Evolutionary conservation across 2,329 filamentous ascomycete species (phyloP), one percentile per base, ranked within the genome.

Genomic region (Botryotinia convoluta): DNA sequence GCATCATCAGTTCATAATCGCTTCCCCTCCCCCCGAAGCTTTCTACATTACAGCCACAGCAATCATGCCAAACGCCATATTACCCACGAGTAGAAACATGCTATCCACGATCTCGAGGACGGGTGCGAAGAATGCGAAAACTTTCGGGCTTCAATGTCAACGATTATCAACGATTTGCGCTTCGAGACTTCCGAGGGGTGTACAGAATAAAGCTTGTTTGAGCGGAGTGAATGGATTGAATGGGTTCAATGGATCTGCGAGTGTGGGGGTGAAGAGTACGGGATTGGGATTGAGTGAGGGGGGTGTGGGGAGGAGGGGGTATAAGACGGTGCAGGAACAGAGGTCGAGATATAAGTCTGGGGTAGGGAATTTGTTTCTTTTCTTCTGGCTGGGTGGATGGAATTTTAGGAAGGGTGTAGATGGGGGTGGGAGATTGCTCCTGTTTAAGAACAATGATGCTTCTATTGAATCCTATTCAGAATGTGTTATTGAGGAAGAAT

Each of bases 241-340:
- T 35, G 54, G 5, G 9, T 48, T 57, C 6, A 57, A 26, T 39
- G 32, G 2, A 1, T 51, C 39, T 14, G 42, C n/a, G 29, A 48
- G 42, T n/a, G 29, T 4, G 14, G 8, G 20, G 18, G 20, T 71
- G 39, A 60, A 29, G 29, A 39, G 39, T 20, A 32, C 32, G n/a
- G 22, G 29, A 16, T 32, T 60, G 37, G 9, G n/a, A 12, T 14
- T 45, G 6, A 8, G 6, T 35, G 71, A 59, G 71, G 63, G 22
- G 1, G 12, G 4, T 14, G 22, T 7, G 8, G 42, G 62, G 10
- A 35, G 32, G n/a, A 37, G 39, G n/a, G 51, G 51, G 16, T 80
- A 80, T 62, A 81, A 81, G 59, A 81, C 81, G 0, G 79, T 81
- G 3, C 74, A 81, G 73, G 81, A 82, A 69, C 77, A 78, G 62